phyloP scores from a whole-genome alignment of 2,329 filamentous ascomycete genomes.

The Stagonosporopsis vannaccii region DNA sequence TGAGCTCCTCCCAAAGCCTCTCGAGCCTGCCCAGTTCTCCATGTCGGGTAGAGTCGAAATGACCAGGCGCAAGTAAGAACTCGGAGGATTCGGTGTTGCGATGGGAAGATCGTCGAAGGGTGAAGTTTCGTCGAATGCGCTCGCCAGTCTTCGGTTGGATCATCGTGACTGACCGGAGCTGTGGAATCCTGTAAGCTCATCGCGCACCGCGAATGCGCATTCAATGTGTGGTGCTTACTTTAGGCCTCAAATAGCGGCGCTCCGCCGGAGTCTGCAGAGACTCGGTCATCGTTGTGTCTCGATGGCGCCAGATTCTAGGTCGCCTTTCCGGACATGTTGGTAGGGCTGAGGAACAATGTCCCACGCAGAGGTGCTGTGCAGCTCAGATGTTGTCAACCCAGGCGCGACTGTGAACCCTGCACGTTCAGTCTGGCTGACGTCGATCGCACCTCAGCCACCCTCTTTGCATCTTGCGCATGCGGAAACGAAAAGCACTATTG shows the following conservation, averaged over 20 bases:
- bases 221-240: constrained; percentile 35
- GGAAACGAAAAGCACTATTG: background rate
- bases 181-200: constrained; percentile 29
- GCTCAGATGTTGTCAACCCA: constrained; percentile 8
- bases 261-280: constrained; percentile 40
- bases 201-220: background rate
- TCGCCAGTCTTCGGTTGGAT: constrained; percentile 87
- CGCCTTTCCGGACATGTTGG: constrained; percentile 22
- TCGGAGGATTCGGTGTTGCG: constrained; percentile 55
- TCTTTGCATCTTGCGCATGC: background rate
- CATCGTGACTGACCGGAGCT: constrained; percentile 85
- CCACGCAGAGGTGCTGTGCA: constrained; percentile 7
- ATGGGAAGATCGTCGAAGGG: constrained; percentile 62
- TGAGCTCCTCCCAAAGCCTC: constrained; percentile 46
- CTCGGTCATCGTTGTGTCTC: constrained; percentile 37
- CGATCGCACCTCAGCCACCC: constrained; percentile 14
- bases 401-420: constrained; percentile 12
- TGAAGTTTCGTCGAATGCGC: constrained; percentile 80
- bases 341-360: background rate
- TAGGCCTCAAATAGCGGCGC: constrained; percentile 48
- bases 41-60: constrained; percentile 39
- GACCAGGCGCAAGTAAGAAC: constrained; percentile 49
- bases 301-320: background rate
- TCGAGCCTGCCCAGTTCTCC: constrained; percentile 43
- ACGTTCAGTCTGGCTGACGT: constrained; percentile 17